Percentiles rank a stretch among this genome's conserved stretches.
These are phyloP conservation scores for Spathaspora hagerdaliae DNA, from an alignment of 805 yeast genomes.

Conservation along the genomic window DNA sequence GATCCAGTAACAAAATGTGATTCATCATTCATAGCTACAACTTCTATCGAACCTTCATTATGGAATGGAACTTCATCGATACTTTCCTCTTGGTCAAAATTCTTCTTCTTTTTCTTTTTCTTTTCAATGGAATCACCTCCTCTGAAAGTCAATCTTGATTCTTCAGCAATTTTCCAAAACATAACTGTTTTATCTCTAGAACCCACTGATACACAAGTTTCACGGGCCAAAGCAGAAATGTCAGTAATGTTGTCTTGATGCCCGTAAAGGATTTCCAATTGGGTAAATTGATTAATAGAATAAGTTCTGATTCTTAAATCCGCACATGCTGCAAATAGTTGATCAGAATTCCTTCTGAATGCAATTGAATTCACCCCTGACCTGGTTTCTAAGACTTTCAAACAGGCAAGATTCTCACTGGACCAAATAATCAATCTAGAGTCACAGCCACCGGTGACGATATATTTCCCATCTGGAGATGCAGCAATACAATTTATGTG, in stretches of 20 bases:
- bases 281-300: slow-evolving; percentile 80
- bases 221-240: slow-evolving; percentile 75
- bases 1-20: slow-evolving; percentile 91
- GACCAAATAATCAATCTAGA: slow-evolving; percentile 83
- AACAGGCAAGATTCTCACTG: slow-evolving; percentile 67
- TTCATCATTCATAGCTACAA: slow-evolving; percentile 88
- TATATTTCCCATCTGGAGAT: slow-evolving; percentile 80
- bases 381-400: slow-evolving; percentile 73
- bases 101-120: slow-evolving; percentile 28
- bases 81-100: slow-evolving; percentile 9
- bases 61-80: slow-evolving; percentile 28
- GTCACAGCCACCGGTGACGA: slow-evolving; percentile 90
- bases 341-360: slow-evolving; percentile 79
- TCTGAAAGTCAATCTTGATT: slow-evolving; percentile 86
- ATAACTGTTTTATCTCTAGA: slow-evolving; percentile 92
- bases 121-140: slow-evolving; percentile 69
- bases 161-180: slow-evolving; percentile 96
- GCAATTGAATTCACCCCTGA: slow-evolving; percentile 69
- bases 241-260: slow-evolving; percentile 90
- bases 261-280: slow-evolving; percentile 87
- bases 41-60: slow-evolving; percentile 86
- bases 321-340: slow-evolving; percentile 87
- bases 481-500: slow-evolving; percentile 77
- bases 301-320: slow-evolving; percentile 88
- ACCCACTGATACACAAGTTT: slow-evolving; percentile 94